Base-by-base conservation (phyloP, 768 basidiomycete species). In the Exidia glandulosa region DNA sequence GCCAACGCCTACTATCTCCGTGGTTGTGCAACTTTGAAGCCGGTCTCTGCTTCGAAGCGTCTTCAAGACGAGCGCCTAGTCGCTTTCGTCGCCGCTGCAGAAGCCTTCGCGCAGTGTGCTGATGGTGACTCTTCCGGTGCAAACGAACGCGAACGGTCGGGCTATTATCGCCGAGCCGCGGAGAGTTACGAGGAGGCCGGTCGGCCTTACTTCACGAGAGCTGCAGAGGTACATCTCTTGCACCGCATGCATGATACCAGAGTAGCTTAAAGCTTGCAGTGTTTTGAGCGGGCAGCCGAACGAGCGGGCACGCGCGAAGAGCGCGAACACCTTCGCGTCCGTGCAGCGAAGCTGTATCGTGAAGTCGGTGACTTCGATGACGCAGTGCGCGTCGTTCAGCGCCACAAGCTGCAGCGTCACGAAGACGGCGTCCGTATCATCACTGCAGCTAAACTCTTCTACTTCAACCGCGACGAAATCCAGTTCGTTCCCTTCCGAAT, bases 1-100 rank as follows among this genome's bases (percentile, higher is more conserved):
- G 76, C 83, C 2, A 62, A 77, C 7, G 81, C 85, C 0, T 85
- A 81, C 63, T 73, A 77, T 57, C 74, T 84, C 4, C 77, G 82
- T 59, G 77, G 82, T 62, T 67, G 75, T 30, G 85, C 85, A 9
- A 71, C 76, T 2, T 48, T 60, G 66, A 55, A 27, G 70, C 61
- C 31, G 67, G 2, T 68, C 72, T 52, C 63, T 72, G 29, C 67
- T 69, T 2, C 41, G 60, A 14, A 64, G 14, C 5, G 68, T 56
- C 23, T 67, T 27, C 68, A 70, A 57, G 60, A 61, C 58, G 62
- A 58, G 48, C 68, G 72, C 41, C 63, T 64, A 19, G 52, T 48
- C 1, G 78, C 79, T 13, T 84, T 78, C 60, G 30, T 66, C 9
- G 47, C 56, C 4, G 83, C 83, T 2, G 83, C 81, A 2, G 65